phyloP scores from a whole-genome alignment of 2,329 filamentous ascomycete genomes.

The Aspergillus sp. region DNA sequence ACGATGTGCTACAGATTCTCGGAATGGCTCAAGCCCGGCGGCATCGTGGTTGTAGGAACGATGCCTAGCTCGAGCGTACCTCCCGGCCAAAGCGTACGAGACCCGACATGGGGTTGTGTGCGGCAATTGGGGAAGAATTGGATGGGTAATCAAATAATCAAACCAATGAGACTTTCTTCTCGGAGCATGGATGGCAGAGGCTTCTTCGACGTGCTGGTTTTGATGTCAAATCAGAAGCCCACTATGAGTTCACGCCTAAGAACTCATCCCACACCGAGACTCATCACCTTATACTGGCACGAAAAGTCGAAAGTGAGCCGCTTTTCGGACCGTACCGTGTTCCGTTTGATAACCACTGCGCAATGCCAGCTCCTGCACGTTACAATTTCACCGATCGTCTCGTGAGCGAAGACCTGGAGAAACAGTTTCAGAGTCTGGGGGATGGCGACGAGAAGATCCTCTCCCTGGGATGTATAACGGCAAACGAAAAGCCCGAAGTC shows the following conservation, averaged over 20 bases:
- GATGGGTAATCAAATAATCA: conserved; percentile 4
- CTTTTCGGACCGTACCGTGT: conserved; percentile 1
- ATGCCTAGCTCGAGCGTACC: conserved; percentile 3
- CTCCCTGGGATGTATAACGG: no score
- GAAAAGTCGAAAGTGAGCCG: not conserved
- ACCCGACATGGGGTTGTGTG: conserved; percentile 10
- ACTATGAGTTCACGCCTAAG: not conserved
- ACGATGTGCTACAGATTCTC: conserved; percentile 7
- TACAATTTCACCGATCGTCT: not conserved
- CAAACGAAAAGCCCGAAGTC: no score
- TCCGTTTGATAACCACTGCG: not conserved
- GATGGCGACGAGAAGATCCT: not conserved
- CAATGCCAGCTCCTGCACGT: no score
- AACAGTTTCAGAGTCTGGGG: not conserved
- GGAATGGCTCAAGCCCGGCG: conserved; percentile 9
- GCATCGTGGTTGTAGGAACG: conserved; percentile 6
- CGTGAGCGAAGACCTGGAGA: not conserved
- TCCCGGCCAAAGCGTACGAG: conserved; percentile 1
- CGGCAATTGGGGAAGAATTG: conserved; percentile 4
- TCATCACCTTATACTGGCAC: conserved; percentile 1
- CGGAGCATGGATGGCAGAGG: not conserved
- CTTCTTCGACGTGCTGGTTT: conserved; percentile 1
- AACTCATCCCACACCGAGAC: not conserved
- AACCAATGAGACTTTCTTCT: conserved; percentile 3
- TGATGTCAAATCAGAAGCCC: not conserved